Conservation (phyloP, 768 basidiomycete genomes). For the Hypholoma sublateritium region DNA sequence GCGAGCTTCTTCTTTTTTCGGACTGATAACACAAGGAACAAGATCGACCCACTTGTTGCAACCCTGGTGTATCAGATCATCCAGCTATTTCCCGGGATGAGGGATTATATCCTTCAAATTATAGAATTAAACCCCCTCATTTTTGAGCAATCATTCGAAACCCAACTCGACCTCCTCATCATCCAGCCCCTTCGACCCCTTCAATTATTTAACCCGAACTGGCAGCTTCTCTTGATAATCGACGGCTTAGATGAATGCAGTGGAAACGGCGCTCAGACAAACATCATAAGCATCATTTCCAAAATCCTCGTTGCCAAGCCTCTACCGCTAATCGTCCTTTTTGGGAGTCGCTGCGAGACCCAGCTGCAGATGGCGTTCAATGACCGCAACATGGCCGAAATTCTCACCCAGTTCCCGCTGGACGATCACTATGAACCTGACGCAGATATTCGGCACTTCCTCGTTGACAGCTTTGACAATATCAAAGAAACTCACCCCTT, state of each 20-base stretch:
- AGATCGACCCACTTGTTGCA: too few relatives aligned
- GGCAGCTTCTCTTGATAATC: constrained; percentile 4
- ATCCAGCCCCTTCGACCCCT: neutral
- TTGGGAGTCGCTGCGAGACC: constrained; percentile 11
- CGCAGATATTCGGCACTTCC: constrained; percentile 6
- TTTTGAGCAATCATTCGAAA: too few relatives aligned
- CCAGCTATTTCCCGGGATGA: too few relatives aligned
- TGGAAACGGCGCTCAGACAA: neutral
- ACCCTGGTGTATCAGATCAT: too few relatives aligned
- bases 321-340: constrained; percentile 6
- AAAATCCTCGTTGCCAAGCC: neutral
- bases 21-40: too few relatives aligned
- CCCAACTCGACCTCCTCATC: neutral
- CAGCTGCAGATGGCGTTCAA: neutral
- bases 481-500: constrained; percentile 6
- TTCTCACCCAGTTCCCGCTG: neutral
- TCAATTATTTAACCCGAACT: too few relatives aligned
- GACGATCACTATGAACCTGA: neutral
- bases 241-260: constrained; percentile 26
- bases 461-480: neutral
- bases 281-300: neutral
- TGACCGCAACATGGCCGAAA: neutral
- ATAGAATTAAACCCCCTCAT: too few relatives aligned
- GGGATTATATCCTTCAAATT: too few relatives aligned
- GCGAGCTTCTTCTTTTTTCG: too few relatives aligned